Evolutionary conservation across 352 stramenopile genomes (phyloP).

Genomic region (Blastocystis sp.): DNA sequence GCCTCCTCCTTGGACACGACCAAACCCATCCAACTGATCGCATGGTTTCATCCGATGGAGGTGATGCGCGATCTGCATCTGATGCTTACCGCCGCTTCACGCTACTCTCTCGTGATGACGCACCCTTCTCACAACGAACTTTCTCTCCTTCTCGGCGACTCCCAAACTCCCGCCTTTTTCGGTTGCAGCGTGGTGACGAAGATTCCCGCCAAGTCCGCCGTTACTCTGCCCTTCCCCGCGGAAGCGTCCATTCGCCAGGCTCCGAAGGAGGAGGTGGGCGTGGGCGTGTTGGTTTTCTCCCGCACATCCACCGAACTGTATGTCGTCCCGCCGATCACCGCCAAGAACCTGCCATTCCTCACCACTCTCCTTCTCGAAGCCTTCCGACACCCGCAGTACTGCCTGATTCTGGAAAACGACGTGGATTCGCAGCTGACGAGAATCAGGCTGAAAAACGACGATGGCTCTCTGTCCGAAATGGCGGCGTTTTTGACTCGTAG

Average conservation of each 20-base stretch:
- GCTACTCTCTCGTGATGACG: background rate
- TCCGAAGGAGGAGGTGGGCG: background rate
- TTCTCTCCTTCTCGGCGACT: background rate
- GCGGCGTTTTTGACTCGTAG: background rate
- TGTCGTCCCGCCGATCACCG: background rate
- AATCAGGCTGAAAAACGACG: background rate
- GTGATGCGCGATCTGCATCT: slow-evolving; percentile 11
- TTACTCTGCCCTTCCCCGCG: background rate
- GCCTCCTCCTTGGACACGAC: background rate
- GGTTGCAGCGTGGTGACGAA: slow-evolving; percentile 26
- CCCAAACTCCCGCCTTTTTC: background rate
- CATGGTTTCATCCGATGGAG: slow-evolving; percentile 23
- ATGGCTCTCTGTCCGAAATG: background rate
- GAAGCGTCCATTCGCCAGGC: background rate
- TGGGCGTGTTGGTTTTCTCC: background rate
- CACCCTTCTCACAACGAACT: slow-evolving; percentile 26
- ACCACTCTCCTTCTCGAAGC: background rate
- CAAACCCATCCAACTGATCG: slow-evolving; percentile 31
- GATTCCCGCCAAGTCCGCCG: background rate
- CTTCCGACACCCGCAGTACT: slow-evolving; percentile 16
- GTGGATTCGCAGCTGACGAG: background rate
- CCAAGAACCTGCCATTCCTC: background rate
- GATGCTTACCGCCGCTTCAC: background rate
- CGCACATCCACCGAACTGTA: background rate
- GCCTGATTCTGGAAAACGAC: slow-evolving; percentile 35